Evolutionary conservation across 2,329 filamentous ascomycete genomes (phyloP).

Genomic region (Fusarium compactum): DNA sequence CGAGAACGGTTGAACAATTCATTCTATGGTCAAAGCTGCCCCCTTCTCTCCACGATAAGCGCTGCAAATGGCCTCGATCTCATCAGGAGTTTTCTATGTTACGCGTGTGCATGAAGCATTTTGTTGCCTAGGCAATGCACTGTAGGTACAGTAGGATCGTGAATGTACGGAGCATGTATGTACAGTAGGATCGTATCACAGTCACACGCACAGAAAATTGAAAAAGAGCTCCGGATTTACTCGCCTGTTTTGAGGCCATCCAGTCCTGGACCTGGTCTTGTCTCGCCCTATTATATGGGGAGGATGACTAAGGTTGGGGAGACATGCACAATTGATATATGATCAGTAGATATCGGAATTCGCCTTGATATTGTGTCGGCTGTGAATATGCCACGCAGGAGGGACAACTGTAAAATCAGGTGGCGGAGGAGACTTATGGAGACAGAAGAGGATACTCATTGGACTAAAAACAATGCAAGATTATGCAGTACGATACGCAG

Average conservation of each 20-base stretch:
- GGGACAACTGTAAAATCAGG: not conserved
- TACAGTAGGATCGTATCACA: not conserved
- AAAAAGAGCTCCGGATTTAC: not conserved
- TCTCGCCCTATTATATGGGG: conserved; percentile 1
- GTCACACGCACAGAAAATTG: conserved; percentile 1
- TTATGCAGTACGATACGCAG: not conserved
- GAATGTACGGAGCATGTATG: not conserved
- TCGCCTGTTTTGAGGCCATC: conserved; percentile 7
- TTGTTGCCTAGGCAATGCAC: not conserved
- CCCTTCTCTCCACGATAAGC: not conserved
- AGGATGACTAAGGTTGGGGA: not conserved
- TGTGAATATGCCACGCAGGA: not conserved
- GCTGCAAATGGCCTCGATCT: conserved; percentile 13
- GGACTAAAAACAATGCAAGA: not conserved
- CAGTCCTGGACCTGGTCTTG: conserved; percentile 2
- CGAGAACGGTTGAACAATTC: not conserved
- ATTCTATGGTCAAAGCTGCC: not conserved
- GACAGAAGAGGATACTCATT: not conserved
- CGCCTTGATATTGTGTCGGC: not conserved
- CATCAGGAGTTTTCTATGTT: conserved; percentile 5
- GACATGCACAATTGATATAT: not conserved
- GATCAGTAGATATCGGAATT: not conserved
- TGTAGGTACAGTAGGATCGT: not conserved
- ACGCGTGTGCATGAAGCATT: conserved; percentile 7
- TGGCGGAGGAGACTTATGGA: not conserved